Percentiles rank a stretch among this genome's conserved stretches.
Evolutionary conservation across 495 filamentous ascomycete genomes (phyloP).

Genomic region (Penicillium atrosanguineum): DNA sequence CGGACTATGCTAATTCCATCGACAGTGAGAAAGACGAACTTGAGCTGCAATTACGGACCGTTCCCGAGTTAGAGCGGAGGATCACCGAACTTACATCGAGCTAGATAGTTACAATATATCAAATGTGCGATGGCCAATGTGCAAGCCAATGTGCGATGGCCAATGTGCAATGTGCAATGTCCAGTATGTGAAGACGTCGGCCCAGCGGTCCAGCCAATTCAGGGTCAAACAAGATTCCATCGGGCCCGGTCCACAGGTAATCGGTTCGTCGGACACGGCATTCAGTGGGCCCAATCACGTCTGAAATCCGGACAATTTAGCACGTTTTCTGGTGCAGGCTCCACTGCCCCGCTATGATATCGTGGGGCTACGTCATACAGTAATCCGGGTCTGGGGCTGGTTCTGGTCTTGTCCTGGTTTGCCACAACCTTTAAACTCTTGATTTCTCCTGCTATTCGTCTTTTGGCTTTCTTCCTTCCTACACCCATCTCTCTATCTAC

Average conservation of each 20-base stretch:
- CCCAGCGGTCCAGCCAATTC: constrained; percentile 6
- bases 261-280: constrained; percentile 9
- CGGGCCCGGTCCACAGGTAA: not conserved
- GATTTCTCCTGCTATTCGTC: not conserved
- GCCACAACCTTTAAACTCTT: constrained; percentile 6
- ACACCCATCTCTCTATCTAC: not conserved
- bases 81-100: constrained; percentile 65
- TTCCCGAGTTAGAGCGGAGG: constrained; percentile 83
- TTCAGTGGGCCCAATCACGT: constrained; percentile 3
- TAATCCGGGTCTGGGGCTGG: too few species aligned
- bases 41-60: constrained; percentile 74
- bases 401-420: constrained; percentile 17
- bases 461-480: not conserved
- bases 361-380: constrained; percentile 20
- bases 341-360: constrained; percentile 19
- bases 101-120: constrained; percentile 1
- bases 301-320: not conserved
- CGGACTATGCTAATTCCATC: constrained; percentile 9
- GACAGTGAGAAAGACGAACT: constrained; percentile 87
- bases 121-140: not conserved
- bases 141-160: too few species aligned
- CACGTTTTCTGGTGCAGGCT: not conserved
- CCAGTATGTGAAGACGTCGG: too few species aligned
- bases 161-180: too few species aligned
- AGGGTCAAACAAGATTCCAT: too few species aligned